Evolutionary conservation across 768 basidiomycete genomes (phyloP).

Genomic region (Amanita pallidorosea): DNA sequence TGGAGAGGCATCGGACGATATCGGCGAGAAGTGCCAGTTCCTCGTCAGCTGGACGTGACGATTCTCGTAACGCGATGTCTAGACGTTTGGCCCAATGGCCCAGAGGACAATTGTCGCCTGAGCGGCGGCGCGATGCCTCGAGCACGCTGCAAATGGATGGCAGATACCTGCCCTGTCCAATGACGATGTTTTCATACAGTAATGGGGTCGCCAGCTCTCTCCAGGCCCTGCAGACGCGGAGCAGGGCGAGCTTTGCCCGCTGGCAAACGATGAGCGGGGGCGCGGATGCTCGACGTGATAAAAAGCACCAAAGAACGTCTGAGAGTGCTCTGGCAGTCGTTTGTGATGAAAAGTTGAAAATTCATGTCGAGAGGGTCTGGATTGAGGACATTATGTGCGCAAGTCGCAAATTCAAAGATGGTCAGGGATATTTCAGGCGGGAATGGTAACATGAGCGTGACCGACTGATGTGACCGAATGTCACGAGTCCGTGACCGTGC

Average conservation of each 20-base stretch:
- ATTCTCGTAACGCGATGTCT: slow-evolving; percentile 4
- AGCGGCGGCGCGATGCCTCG: background rate
- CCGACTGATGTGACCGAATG: too few relatives aligned
- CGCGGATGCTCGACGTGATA: background rate
- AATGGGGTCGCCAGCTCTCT: slow-evolving; percentile 11
- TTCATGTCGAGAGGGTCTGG: slow-evolving; percentile 4
- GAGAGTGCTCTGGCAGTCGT: background rate
- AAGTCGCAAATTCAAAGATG: background rate
- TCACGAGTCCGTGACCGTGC: too few relatives aligned
- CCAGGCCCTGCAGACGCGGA: slow-evolving; percentile 18
- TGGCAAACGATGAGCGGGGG: slow-evolving; percentile 1
- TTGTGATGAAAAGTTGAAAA: slow-evolving; percentile 5
- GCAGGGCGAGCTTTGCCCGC: slow-evolving; percentile 15
- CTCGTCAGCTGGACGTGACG: background rate
- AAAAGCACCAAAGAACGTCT: slow-evolving; percentile 1
- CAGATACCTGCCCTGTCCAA: slow-evolving; percentile 4
- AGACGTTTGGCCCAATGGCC: slow-evolving; percentile 6
- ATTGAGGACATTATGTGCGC: background rate
- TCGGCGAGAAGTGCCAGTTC: background rate
- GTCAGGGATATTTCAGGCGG: slow-evolving; percentile 3
- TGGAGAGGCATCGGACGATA: slow-evolving; percentile 4
- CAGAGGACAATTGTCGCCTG: background rate
- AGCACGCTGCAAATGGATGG: slow-evolving; percentile 1
- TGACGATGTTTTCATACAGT: slow-evolving; percentile 16
- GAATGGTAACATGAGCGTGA: background rate